Evolutionary conservation across 768 basidiomycete genomes (phyloP), one percentile per base, ranked within the genome.

Genomic region (Leccinum barrowsii): DNA sequence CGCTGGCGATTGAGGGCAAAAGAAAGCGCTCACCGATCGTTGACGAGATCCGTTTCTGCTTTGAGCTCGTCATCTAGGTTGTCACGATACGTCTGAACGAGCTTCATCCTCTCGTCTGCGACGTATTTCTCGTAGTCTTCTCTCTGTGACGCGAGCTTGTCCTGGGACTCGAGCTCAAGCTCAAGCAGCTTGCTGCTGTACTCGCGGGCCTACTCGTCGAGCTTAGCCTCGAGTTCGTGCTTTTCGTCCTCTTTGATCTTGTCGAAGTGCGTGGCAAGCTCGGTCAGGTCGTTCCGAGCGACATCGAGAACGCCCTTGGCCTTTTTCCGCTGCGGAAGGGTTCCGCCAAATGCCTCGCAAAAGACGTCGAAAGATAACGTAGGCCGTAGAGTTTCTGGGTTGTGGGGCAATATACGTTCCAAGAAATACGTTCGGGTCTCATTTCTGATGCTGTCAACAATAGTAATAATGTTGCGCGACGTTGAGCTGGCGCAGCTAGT

Each of bases 21-120:
- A 44, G 6, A 4, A 19, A 0, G 42, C 28, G 61, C 82, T 59
- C 66, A 95, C 94, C 96, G 86, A 77, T 98, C 86, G 71, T 98
- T 94, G 72, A 98, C 94, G 60, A 97, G 81, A 67, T 94, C 89
- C 42, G 92, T 92, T 71, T 98, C 95, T 2, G 85, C 86, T 68
- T 83, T 82, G 48, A 98, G 78, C 74, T 99, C 96, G 15, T 81
- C 75, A 58, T 94, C 86, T 19, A 99, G 80, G 71, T 92, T 94
- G 71, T 87, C 86, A 59, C 90, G 86, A 77, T 96, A 98, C 0
- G 83, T 83, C 48, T 85, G 82, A 7, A 91, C 78, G 63, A 96
- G 79, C 62, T 78, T 83, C 56, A 78, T 75, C 65, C 85, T 82
- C 77, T 98, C 94, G 62, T 87, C 79, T 63, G 92, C 87, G 65